Evolutionary conservation across 2,329 filamentous ascomycete species (phyloP), one percentile per base, ranked within the genome.

Genomic region (Lasiodiplodia hormozganensis): DNA sequence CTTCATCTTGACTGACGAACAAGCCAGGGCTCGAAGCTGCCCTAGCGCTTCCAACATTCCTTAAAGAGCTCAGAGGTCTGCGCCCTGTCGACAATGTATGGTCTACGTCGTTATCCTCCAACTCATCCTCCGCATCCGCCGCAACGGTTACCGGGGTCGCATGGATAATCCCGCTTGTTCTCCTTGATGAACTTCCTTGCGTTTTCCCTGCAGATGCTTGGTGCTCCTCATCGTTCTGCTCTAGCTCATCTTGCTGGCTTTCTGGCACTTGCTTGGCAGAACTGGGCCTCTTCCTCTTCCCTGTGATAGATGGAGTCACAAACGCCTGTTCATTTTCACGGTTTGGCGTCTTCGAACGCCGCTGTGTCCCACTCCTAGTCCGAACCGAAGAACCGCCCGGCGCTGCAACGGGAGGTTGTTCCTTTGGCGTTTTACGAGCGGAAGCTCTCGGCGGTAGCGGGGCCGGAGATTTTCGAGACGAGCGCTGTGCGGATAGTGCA

Each of bases 161-260:
- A 16, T 47, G 25, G 5, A 73, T 74, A 12, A 73, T 76, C 8
- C 74, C 71, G 10, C 53, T 62, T 4, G 73, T 68, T 31, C 54
- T 60, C 11, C 40, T 40, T 21, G 23, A 51, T 12, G 67, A 60
- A 18, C 21, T 38, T 6, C 25, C 10, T 12, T 21, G 28, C 2
- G 70, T 71, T 49, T 73, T 76, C 70, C 74, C 74, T 62, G 77
- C 76, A 4, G 76, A 64, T 2, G 76, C 36, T 71, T 71, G 40
- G 21, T 73, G 54, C n/a, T 60, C 57, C 18, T 76, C 73, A 43
- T 74, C 72, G 16, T 72, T 73, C 34, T 76, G 76, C 54, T 76
- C 78, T 28, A 80, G 72, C 58, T 79, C 76, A 66, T 80, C 78
- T 34, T 72, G 69, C 25, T 77, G 73, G 18, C 65, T 73, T 38